Conservation (phyloP, 1,284 basidiomycete genomes). For the Marasmius tenuissimus region DNA sequence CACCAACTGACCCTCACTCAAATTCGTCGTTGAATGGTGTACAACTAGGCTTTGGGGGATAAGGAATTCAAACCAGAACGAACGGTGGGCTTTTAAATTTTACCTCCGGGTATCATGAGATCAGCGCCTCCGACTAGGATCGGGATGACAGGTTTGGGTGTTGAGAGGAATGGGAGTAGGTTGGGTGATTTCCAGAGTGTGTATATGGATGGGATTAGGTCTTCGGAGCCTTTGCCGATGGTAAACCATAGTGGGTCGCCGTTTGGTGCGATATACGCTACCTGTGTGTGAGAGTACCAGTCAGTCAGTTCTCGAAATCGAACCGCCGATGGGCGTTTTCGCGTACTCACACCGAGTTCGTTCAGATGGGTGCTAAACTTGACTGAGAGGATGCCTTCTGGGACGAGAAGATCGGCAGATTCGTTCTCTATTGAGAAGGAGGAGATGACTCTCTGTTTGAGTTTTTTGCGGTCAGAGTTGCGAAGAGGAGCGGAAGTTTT, state of each 20-base stretch:
- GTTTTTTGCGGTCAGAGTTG: constrained; percentile 67
- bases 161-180: constrained; percentile 65
- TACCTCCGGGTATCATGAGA: constrained; percentile 80
- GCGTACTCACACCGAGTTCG: constrained; percentile 57
- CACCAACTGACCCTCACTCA: constrained; percentile 54
- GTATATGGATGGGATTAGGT: constrained; percentile 76
- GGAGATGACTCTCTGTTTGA: constrained; percentile 57
- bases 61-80: constrained; percentile 11
- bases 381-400: constrained; percentile 64
- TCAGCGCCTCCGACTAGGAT: constrained; percentile 68
- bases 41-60: constrained; percentile 50
- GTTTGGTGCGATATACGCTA: constrained; percentile 63
- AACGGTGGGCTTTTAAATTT: too few relatives aligned
- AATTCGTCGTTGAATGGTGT: constrained; percentile 42
- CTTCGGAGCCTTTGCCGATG: constrained; percentile 63
- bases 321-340: too few relatives aligned
- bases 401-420: constrained; percentile 62
- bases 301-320: background rate
- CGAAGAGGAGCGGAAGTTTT: constrained; percentile 75
- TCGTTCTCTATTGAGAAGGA: constrained; percentile 49
- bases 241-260: constrained; percentile 86
- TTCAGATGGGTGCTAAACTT: constrained; percentile 66
- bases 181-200: constrained; percentile 72
- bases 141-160: constrained; percentile 57
- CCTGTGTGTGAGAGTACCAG: constrained; percentile 31